These are phyloP conservation scores for Pseudocercospora ulei DNA, from an alignment of 2,329 filamentous ascomycete genomes.

Conservation along the genomic window DNA sequence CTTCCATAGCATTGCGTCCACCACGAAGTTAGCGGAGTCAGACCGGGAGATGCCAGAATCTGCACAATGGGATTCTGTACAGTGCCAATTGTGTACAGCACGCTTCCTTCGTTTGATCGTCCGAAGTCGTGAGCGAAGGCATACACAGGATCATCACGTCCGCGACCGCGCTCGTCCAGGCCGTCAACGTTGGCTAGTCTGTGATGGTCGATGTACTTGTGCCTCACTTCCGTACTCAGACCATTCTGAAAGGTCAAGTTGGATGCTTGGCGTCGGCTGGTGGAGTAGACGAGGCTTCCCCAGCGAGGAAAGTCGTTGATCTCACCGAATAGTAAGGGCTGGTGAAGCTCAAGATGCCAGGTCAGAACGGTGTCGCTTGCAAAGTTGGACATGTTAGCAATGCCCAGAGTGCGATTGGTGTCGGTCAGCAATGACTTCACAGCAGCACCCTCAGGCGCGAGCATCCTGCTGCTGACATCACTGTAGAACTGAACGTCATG, in stretches of 20 bases:
- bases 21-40: slow-evolving; percentile 10
- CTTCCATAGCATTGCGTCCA: slow-evolving; percentile 9
- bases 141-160: slow-evolving; percentile 5
- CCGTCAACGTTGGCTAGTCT: background rate
- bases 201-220: background rate
- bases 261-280: background rate
- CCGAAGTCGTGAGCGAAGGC: slow-evolving; percentile 13
- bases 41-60: slow-evolving; percentile 6
- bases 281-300: background rate
- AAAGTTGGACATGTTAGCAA: background rate
- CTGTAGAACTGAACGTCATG: slow-evolving; percentile 14
- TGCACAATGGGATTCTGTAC: slow-evolving; percentile 9
- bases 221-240: background rate
- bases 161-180: background rate
- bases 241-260: background rate
- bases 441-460: background rate
- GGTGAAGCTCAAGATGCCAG: background rate
- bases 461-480: slow-evolving; percentile 7
- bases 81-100: slow-evolving; percentile 12
- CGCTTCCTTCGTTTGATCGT: background rate
- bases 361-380: background rate
- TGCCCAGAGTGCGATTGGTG: too few relatives aligned
- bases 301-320: background rate
- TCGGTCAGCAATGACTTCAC: background rate
- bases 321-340: background rate